Conservation (phyloP, 768 basidiomycete genomes). For the Pulveroboletus sp. region DNA sequence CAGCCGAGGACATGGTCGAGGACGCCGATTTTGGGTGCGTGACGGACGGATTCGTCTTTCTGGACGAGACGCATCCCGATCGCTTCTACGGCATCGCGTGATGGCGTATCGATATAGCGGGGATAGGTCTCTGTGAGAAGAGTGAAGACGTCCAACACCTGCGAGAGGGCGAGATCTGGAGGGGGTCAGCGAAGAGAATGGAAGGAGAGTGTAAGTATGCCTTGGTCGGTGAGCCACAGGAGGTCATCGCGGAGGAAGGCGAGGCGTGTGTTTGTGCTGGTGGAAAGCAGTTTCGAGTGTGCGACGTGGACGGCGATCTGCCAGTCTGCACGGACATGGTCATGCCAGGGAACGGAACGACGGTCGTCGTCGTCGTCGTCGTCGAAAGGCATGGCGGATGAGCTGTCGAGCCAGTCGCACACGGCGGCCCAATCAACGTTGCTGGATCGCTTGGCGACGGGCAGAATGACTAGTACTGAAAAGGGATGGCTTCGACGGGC, state of each 20-base stretch:
- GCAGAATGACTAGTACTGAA: neutral
- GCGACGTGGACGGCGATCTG: conserved; percentile 49
- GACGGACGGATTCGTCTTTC: conserved; percentile 49
- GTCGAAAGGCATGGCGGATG: neutral
- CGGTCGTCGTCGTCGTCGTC: conserved; percentile 30
- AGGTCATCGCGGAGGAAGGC: conserved; percentile 64
- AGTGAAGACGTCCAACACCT: conserved; percentile 65
- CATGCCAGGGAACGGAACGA: conserved; percentile 42
- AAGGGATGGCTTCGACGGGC: neutral
- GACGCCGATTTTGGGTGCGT: conserved; percentile 50
- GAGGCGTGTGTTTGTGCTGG: conserved; percentile 50
- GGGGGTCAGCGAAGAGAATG: conserved; percentile 1
- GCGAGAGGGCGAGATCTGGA: conserved; percentile 55
- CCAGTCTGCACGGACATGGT: conserved; percentile 54
- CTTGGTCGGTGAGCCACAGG: conserved; percentile 50
- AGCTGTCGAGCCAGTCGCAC: conserved; percentile 39
- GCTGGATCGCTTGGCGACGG: neutral
- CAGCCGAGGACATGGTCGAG: conserved; percentile 72
- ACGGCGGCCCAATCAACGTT: too few species aligned
- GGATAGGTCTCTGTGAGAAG: conserved; percentile 74
- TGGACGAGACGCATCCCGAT: conserved; percentile 61
- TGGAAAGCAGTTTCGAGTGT: conserved; percentile 43
- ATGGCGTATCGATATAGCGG: conserved; percentile 68
- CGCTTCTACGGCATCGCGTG: conserved; percentile 65
- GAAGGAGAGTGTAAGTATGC: conserved; percentile 34